Percentiles rank a stretch among this genome's conserved stretches.
Conservation (phyloP, 495 filamentous ascomycete genomes). For the Podospora pseudopauciseta region DNA sequence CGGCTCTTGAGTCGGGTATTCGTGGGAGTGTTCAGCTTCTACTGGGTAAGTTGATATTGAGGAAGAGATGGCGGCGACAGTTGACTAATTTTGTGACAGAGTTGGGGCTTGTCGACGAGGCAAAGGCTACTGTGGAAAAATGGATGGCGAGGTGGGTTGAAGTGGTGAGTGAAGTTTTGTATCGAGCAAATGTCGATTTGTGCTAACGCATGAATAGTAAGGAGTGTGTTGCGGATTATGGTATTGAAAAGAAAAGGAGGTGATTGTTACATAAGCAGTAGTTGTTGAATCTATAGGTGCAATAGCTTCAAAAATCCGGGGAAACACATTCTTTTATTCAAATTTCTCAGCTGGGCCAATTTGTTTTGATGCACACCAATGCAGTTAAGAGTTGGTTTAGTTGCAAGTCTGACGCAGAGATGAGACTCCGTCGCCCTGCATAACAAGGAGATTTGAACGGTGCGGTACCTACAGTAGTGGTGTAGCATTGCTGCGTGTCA, state of each 20-base stretch:
- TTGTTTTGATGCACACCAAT: neutral
- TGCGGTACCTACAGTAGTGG: neutral
- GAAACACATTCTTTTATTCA: neutral
- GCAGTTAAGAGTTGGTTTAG: neutral
- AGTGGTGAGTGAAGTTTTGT: constrained; percentile 7
- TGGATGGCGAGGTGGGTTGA: constrained; percentile 67
- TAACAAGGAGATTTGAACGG: neutral
- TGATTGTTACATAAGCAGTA: neutral
- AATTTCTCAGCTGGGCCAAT: neutral
- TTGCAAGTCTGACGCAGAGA: neutral
- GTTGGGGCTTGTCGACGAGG: constrained; percentile 66
- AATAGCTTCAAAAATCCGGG: neutral
- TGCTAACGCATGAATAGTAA: neutral
- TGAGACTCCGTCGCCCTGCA: neutral
- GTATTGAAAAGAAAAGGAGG: neutral
- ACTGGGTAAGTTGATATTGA: constrained; percentile 33
- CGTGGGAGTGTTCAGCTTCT: constrained; percentile 62
- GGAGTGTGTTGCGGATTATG: neutral
- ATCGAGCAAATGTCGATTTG: too few relatives aligned
- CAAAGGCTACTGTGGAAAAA: constrained; percentile 57
- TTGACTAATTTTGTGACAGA: constrained; percentile 24
- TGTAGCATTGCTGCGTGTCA: neutral
- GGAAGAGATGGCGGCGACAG: neutral
- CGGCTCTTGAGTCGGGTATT: constrained; percentile 63
- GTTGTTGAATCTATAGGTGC: neutral